A percentile compares a stretch with the other conserved stretches of the same genome.
Evolutionary conservation across 2,329 filamentous ascomycete species (phyloP).

Genomic region (Diaporthe sp.): DNA sequence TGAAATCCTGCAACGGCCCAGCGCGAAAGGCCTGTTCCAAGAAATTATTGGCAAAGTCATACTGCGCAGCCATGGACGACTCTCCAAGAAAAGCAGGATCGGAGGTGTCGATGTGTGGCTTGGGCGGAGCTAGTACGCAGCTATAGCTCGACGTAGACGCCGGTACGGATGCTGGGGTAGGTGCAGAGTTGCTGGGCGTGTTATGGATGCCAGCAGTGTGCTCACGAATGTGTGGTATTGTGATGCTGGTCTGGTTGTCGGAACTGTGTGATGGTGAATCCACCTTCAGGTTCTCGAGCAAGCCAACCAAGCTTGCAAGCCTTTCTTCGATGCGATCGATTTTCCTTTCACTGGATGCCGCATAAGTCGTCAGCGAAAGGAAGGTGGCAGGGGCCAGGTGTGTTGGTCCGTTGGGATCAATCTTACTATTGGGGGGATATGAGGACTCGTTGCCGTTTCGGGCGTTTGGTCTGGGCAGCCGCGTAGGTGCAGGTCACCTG

Average conservation of each 20-base stretch:
- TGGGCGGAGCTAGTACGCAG: conserved; percentile 18
- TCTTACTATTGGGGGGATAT: conserved; percentile 55
- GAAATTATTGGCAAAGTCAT: conserved; percentile 61
- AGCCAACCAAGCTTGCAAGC: conserved; percentile 51
- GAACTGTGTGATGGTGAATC: conserved; percentile 42
- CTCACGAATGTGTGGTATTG: neutral
- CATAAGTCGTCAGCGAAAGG: neutral
- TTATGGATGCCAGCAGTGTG: neutral
- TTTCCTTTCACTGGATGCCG: conserved; percentile 51
- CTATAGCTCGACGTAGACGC: conserved; percentile 40
- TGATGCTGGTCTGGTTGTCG: neutral
- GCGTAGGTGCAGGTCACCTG: conserved; percentile 54
- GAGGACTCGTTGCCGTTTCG: conserved; percentile 53
- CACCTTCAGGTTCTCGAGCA: conserved; percentile 52
- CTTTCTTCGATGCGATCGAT: conserved; percentile 55
- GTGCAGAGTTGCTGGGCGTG: conserved; percentile 2
- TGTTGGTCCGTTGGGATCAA: neutral
- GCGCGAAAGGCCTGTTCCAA: conserved; percentile 52
- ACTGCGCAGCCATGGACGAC: conserved; percentile 61
- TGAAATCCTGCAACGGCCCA: conserved; percentile 44
- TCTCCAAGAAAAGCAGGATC: conserved; percentile 58
- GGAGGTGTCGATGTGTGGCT: conserved; percentile 42
- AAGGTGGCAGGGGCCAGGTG: neutral
- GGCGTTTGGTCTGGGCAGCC: conserved; percentile 50
- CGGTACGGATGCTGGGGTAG: conserved; percentile 9